A percentile compares a stretch with the other conserved stretches of the same genome.
Evolutionary conservation across 164 flowering plant species (phyloP).

Genomic region (Tinospora cordifolia): DNA sequence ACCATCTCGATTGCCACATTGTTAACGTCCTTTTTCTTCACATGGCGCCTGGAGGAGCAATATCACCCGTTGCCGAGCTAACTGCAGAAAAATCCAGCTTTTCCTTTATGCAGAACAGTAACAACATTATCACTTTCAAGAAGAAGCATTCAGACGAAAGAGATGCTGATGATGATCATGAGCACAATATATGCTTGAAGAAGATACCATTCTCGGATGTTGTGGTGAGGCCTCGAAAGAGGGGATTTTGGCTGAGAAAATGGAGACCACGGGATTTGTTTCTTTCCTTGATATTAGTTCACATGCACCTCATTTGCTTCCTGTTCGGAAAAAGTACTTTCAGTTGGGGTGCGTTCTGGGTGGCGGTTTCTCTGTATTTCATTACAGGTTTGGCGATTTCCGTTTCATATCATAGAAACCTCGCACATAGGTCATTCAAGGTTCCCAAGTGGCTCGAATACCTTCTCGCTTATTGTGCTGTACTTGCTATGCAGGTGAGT

Average conservation of each 20-base stretch:
- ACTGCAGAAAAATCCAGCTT: too few relatives aligned
- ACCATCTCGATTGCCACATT: too few relatives aligned
- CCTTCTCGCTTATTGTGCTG: slow-evolving; percentile 69
- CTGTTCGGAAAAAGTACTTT: slow-evolving; percentile 57
- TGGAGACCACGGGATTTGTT: slow-evolving; percentile 39
- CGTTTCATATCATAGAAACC: slow-evolving; percentile 69
- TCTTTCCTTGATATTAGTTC: slow-evolving; percentile 26
- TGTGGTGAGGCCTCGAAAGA: slow-evolving; percentile 14
- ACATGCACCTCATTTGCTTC: slow-evolving; percentile 40
- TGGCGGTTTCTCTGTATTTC: slow-evolving; percentile 41
- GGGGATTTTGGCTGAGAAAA: slow-evolving; percentile 34
- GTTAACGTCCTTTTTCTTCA: too few relatives aligned
- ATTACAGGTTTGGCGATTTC: slow-evolving; percentile 72
- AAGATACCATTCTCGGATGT: slow-evolving; percentile 1
- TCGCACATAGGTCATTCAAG: slow-evolving; percentile 73
- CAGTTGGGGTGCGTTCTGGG: slow-evolving; percentile 54
- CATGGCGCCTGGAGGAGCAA: too few relatives aligned
- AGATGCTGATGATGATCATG: too few relatives aligned
- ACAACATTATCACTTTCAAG: too few relatives aligned
- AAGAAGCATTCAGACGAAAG: too few relatives aligned
- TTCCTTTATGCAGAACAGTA: too few relatives aligned
- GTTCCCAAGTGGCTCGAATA: slow-evolving; percentile 87
- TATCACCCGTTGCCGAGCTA: too few relatives aligned
- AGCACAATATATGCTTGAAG: too few relatives aligned
- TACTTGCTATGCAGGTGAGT: slow-evolving; percentile 59